Evolutionary conservation across 805 yeast genomes (phyloP), one percentile per base, ranked within the genome.

Genomic region (Alloascoidea hylecoeti): DNA sequence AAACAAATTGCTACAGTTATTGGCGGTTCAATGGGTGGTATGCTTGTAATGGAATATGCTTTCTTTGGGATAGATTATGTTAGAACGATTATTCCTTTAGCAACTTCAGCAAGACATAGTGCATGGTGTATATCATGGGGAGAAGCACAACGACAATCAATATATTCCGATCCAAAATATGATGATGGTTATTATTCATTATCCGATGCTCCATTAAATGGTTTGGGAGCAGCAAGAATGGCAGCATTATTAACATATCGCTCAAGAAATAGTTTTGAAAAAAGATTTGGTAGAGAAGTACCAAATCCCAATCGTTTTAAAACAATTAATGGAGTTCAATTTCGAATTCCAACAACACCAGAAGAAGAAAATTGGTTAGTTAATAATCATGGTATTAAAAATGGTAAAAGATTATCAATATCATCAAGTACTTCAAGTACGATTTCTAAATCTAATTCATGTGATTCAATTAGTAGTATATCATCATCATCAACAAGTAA

Each of bases 91-190:
- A 77, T 89, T 12, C 89, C 96, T 0, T 60, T 89, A 39, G 98
- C 98, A 1, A 89, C 97, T 0, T 76, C 94, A 17, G 96, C 97
- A 0, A 68, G 94, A 51, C 94, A 88, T 34, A 80, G 94, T 2
- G 98, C 98, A 0, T 92, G 98, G 98, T 92, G 97, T 47, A 92
- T 92, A 33, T 83, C 95, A 3, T 92, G 98, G 98, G 89, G 94
- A 39, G 98, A 92, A 53, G 94, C 98, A 2, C 98, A 92, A 59
- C 71, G 98, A 49, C 98, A 92, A 55, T 77, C 95, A 44, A 85
- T 92, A 18, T 92, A 88, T 58, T 79, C 95, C 9, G 98, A 92
- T 55, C 97, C 97, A 5, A 80, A 81, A 52, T 92, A 86, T 55
- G 67, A 72, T 40, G 96, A 88, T 51, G 98, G 98, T 1, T 86